Evolutionary conservation across 371 early-diverging fungal genomes (phyloP).

Genomic region (Batrachochytrium dendrobatidis): DNA sequence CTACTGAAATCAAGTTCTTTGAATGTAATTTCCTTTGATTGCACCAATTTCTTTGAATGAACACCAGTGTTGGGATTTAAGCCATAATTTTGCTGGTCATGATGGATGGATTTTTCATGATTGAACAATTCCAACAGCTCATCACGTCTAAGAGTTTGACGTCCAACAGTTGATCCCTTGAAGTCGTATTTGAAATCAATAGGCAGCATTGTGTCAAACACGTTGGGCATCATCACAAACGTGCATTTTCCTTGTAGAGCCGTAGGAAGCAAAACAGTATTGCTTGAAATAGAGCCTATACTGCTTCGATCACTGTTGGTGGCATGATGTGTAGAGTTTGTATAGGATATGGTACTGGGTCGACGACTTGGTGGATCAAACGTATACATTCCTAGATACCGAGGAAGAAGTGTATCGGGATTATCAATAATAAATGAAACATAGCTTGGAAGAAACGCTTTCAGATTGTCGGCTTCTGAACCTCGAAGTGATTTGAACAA

Average conservation of each 20-base stretch:
- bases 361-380: slow-evolving; percentile 31
- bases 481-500: slow-evolving; percentile 51
- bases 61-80: no score
- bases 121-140: slow-evolving; percentile 1
- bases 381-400: slow-evolving; percentile 51
- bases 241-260: slow-evolving; percentile 33
- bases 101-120: no score
- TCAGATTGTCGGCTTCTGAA: slow-evolving; percentile 44
- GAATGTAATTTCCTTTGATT: slow-evolving; percentile 36
- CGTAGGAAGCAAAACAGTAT: not conserved
- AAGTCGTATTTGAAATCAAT: slow-evolving; percentile 45
- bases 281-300: not conserved
- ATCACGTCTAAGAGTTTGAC: slow-evolving; percentile 28
- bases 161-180: slow-evolving; percentile 51
- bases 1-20: slow-evolving; percentile 53
- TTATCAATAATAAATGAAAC: slow-evolving; percentile 32
- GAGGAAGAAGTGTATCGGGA: slow-evolving; percentile 46
- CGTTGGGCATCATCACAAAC: slow-evolving; percentile 45
- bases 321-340: slow-evolving; percentile 1
- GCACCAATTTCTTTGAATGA: no score
- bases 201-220: slow-evolving; percentile 44
- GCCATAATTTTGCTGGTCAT: no score
- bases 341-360: not conserved
- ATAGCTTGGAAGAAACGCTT: slow-evolving; percentile 41
- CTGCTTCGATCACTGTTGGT: not conserved